Conservation (phyloP, 192 early-diverging fungal species). For the Rhizophagus clarus region DNA sequence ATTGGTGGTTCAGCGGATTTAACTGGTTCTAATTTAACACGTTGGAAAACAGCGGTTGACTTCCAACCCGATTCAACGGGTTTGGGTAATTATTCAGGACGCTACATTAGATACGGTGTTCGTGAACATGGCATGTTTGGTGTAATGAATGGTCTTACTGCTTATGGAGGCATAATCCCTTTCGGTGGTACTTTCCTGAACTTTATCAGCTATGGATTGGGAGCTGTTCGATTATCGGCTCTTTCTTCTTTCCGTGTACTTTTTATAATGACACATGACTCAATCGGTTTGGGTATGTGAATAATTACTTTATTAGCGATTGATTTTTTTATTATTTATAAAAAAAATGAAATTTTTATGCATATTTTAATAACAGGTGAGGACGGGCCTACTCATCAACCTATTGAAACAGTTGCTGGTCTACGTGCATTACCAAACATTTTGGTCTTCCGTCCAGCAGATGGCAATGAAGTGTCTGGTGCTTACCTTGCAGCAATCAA, state of each 20-base stretch:
- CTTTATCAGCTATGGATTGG: slow-evolving; percentile 71
- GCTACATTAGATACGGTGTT: slow-evolving; percentile 94
- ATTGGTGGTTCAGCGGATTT: slow-evolving; percentile 96
- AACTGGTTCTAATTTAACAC: slow-evolving; percentile 93
- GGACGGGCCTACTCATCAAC: slow-evolving; percentile 99
- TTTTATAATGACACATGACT: slow-evolving; percentile 99
- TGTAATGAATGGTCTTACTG: slow-evolving; percentile 86
- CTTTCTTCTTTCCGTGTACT: slow-evolving; percentile 87
- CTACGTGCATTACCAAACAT: slow-evolving; percentile 91
- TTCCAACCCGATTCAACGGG: slow-evolving; percentile 77
- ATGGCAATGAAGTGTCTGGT: slow-evolving; percentile 93
- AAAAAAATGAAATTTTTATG: not conserved
- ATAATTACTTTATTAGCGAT: not conserved
- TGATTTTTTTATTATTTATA: not conserved
- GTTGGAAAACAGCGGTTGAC: slow-evolving; percentile 94
- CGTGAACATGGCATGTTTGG: slow-evolving; percentile 98
- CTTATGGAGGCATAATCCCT: slow-evolving; percentile 86
- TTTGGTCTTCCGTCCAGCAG: slow-evolving; percentile 86
- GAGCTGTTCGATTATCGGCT: slow-evolving; percentile 87
- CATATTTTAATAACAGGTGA: slow-evolving; percentile 69
- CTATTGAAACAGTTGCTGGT: slow-evolving; percentile 90
- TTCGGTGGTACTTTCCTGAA: slow-evolving; percentile 92
- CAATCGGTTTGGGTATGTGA: slow-evolving; percentile 68
- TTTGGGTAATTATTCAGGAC: slow-evolving; percentile 82
- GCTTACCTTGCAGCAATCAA: slow-evolving; percentile 83